Evolutionary conservation across 2,329 filamentous ascomycete species (phyloP).

Genomic region (Aschersonia sp.): DNA sequence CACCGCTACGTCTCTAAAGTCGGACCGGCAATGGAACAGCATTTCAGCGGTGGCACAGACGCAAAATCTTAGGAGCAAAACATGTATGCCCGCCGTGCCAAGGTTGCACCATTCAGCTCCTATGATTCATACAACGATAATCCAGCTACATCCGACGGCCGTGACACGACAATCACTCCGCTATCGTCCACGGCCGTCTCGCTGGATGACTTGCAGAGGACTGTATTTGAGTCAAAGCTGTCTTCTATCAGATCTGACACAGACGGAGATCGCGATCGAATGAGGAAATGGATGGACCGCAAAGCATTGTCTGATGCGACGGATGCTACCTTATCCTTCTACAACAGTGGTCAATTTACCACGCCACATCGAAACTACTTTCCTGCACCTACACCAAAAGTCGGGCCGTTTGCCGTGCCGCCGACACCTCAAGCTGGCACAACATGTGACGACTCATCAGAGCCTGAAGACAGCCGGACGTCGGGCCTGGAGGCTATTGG

Average conservation of each 20-base stretch:
- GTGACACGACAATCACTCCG: background rate
- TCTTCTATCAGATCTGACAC: background rate
- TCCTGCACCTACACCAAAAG: conserved; percentile 8
- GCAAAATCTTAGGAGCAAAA: conserved; percentile 1
- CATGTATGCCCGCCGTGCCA: conserved; percentile 4
- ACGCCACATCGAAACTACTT: background rate
- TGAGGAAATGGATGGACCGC: background rate
- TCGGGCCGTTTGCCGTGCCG: conserved; percentile 7
- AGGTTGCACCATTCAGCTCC: conserved; percentile 7
- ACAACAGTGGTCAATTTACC: too few species aligned
- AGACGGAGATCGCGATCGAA: background rate
- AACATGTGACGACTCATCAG: background rate
- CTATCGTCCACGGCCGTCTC: background rate
- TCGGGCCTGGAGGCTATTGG: background rate
- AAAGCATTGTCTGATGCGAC: background rate
- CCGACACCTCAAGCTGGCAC: background rate
- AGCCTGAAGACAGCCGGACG: background rate
- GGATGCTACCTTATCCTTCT: background rate
- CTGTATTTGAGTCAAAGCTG: background rate
- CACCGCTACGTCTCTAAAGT: conserved; percentile 12
- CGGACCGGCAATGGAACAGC: conserved; percentile 10
- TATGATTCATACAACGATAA: background rate
- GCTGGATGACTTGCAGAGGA: background rate
- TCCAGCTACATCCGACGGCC: background rate
- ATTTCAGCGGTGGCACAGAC: conserved; percentile 2